A percentile compares a stretch with the other conserved stretches of the same genome.
Conservation (phyloP, 139 green algal species). For the Tetradesmus obliquus region DNA sequence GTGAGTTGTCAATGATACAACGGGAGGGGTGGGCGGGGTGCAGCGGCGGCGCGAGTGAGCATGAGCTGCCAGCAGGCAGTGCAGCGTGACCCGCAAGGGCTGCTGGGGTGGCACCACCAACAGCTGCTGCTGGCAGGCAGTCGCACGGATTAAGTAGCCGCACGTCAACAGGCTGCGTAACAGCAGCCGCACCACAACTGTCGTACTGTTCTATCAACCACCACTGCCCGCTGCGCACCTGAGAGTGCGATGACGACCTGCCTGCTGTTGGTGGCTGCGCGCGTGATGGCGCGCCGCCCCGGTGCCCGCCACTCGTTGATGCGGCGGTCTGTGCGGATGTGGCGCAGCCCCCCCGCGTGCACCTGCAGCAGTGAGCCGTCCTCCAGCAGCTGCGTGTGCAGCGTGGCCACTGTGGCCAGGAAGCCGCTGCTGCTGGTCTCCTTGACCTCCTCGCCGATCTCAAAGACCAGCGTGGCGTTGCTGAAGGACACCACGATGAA, state of each 20-base stretch:
- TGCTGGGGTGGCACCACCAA: too few relatives aligned
- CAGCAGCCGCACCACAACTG: not conserved
- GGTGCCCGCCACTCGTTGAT: slow-evolving; percentile 98
- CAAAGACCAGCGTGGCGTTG: slow-evolving; percentile 94
- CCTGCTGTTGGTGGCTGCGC: slow-evolving; percentile 80
- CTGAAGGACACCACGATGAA: slow-evolving; percentile 98
- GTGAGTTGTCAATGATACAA: too few relatives aligned
- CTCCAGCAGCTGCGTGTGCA: slow-evolving; percentile 86
- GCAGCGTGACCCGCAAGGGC: too few relatives aligned
- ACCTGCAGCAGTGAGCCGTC: slow-evolving; percentile 97
- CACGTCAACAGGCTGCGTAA: not conserved
- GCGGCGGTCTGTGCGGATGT: slow-evolving; percentile 91
- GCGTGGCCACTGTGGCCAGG: slow-evolving; percentile 82
- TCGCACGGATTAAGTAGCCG: too few relatives aligned
- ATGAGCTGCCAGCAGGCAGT: slow-evolving; percentile 1
- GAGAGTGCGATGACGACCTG: slow-evolving; percentile 69
- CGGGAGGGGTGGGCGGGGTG: too few relatives aligned
- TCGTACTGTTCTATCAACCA: not conserved
- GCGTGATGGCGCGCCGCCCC: slow-evolving; percentile 75
- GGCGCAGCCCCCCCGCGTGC: slow-evolving; percentile 89
- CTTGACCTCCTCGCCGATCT: slow-evolving; percentile 97
- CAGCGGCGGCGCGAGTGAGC: slow-evolving; percentile 79
- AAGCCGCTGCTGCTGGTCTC: slow-evolving; percentile 97
- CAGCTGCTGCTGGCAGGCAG: too few relatives aligned
- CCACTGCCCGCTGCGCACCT: not conserved